Base-by-base conservation (phyloP, 2,329 filamentous ascomycete species). In the Aureobasidium sp. region DNA sequence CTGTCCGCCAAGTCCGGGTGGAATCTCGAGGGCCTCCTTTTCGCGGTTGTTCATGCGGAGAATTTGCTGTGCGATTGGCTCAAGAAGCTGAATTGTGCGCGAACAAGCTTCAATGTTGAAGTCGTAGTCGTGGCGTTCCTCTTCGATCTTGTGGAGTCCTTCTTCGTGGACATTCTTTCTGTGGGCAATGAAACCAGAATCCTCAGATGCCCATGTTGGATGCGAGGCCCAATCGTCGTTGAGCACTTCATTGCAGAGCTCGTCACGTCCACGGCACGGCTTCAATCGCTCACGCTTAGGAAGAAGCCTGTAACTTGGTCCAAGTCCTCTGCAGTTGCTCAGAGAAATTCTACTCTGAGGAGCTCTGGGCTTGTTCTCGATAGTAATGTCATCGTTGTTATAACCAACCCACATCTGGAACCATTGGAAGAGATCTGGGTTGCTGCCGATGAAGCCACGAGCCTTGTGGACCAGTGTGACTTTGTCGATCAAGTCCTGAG, bases 171-270 rank as follows among this genome's bases (percentile, higher is more conserved):
- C 85, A 69, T 99, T 99, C 82, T 99, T 99, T 65, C 93, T 86
- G 76, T 99, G 94, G 14, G 94, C 94, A 64, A 99, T 93, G 69
- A 99, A 99, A 0, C 94, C 94, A 48, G 90, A 96, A 72, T 99
- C 94, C 75, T 99, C 94, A 0, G 93, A 97, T 1, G 93, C 94
- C 94, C 94, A 99, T 0, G 94, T 99, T 3, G 94, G 94, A 76
- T 99, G 94, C 29, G 93, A 97, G 1, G 94, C 94, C 94, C 94
- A 99, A 68, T 97, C 90, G 68, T 99, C 94, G 67, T 99, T 99
- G 61, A 99, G 80, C 0, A 99, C 93, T 27, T 88, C 87, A 67
- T 90, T 88, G 77, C 94, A 99, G 68, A 99, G 87, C 73, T 96
- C 91, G 71, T 99, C 94, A 49, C 94, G 89, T 12, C 94, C 94